These are phyloP conservation scores for Amanita rubescens DNA, from an alignment of 768 basidiomycete genomes.

Conservation along the genomic window DNA sequence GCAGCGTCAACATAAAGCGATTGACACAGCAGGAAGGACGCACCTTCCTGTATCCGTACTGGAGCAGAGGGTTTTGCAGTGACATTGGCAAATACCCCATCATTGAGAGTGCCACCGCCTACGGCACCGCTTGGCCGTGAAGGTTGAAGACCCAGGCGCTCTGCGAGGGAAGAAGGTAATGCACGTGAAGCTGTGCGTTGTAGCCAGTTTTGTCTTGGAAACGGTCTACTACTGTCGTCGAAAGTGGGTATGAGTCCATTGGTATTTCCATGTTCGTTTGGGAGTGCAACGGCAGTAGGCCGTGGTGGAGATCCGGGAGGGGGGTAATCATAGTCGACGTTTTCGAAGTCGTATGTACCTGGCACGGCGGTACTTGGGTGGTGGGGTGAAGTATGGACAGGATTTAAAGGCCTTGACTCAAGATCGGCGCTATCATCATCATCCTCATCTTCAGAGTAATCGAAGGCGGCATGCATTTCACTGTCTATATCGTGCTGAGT, in stretches of 20 bases:
- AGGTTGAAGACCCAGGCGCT: constrained; percentile 37
- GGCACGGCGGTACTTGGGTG: constrained; percentile 21
- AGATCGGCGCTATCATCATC: constrained; percentile 44
- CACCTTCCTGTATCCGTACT: constrained; percentile 53
- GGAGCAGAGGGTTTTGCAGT: constrained; percentile 75
- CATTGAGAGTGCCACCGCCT: constrained; percentile 67
- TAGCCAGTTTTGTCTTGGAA: constrained; percentile 43
- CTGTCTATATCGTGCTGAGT: constrained; percentile 33
- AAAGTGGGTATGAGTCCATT: constrained; percentile 60
- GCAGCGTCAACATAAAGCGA: not conserved
- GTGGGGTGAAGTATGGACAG: constrained; percentile 26
- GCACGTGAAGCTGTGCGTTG: constrained; percentile 45
- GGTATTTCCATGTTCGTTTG: constrained; percentile 67
- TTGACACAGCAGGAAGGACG: constrained; percentile 9
- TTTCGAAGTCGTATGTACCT: constrained; percentile 72
- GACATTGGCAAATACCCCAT: constrained; percentile 95
- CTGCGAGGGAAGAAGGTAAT: constrained; percentile 46
- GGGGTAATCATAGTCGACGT: constrained; percentile 70
- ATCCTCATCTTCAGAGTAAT: constrained; percentile 69
- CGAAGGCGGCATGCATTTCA: constrained; percentile 84
- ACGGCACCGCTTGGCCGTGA: constrained; percentile 35
- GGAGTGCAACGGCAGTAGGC: constrained; percentile 55
- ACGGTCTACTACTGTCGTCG: constrained; percentile 23
- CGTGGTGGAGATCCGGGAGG: constrained; percentile 79
- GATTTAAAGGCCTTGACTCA: constrained; percentile 49